A percentile compares a stretch with the other conserved stretches of the same genome.
phyloP scores from a whole-genome alignment of 1,284 basidiomycete species.

The Mycena sp. region DNA sequence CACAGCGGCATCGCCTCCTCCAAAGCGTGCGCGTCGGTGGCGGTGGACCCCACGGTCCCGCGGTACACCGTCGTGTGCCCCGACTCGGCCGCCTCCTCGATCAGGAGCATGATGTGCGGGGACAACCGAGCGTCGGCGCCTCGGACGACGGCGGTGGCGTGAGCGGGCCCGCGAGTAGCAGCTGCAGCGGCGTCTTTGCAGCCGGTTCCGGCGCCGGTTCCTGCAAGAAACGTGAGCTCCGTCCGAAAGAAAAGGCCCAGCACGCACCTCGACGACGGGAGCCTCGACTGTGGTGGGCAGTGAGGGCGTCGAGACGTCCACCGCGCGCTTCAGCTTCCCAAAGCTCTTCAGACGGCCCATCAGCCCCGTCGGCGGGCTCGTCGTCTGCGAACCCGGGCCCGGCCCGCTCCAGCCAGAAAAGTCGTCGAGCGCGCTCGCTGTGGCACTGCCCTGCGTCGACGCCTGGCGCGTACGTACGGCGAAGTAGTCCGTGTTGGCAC shows the following conservation, averaged over 20 bases:
- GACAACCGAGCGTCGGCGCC: conserved; percentile 77
- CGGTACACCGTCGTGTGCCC: conserved; percentile 86
- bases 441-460: conserved; percentile 48
- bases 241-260: not conserved
- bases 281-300: conserved; percentile 25
- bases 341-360: conserved; percentile 84
- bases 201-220: conserved; percentile 34
- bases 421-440: conserved; percentile 52
- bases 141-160: conserved; percentile 78
- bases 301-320: conserved; percentile 39
- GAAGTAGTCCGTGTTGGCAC: conserved; percentile 62
- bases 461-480: conserved; percentile 53
- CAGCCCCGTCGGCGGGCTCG: conserved; percentile 70
- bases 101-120: conserved; percentile 73
- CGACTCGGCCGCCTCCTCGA: conserved; percentile 85
- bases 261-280: conserved; percentile 20
- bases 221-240: not conserved
- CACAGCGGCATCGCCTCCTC: conserved; percentile 88
- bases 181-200: conserved; percentile 64
- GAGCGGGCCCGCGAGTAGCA: conserved; percentile 74
- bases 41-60: conserved; percentile 61
- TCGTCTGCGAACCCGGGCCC: too few relatives aligned
- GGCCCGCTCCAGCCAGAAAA: conserved; percentile 55
- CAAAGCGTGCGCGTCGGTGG: conserved; percentile 70
- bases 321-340: conserved; percentile 61